phyloP scores from a whole-genome alignment of 495 filamentous ascomycete species.

The Mycothermus thermophilus region DNA sequence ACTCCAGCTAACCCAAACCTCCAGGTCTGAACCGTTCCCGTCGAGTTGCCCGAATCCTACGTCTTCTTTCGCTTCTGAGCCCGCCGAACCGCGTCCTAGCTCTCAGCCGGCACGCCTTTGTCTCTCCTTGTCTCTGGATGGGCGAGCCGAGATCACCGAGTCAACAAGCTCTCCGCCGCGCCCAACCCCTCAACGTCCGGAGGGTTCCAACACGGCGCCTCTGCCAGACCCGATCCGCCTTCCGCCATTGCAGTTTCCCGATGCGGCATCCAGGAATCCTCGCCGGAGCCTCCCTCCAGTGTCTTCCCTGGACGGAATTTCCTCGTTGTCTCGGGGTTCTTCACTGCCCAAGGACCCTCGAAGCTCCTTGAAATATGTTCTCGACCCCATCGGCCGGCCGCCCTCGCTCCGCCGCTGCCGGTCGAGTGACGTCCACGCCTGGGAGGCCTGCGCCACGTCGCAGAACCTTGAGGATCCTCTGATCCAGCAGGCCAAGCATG shows the following conservation, averaged over 20 bases:
- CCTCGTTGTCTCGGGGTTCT: not conserved
- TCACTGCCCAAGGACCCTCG: no score
- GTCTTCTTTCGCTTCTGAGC: conserved; percentile 10
- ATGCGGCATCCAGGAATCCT: not conserved
- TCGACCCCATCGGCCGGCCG: conserved; percentile 30
- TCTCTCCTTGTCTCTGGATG: conserved; percentile 65
- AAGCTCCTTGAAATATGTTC: conserved; percentile 46
- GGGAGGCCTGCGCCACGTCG: conserved; percentile 69
- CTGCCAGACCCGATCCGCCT: conserved; percentile 40
- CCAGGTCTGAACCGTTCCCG: conserved; percentile 24
- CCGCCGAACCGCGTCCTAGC: conserved; percentile 17
- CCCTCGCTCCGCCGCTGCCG: conserved; percentile 44
- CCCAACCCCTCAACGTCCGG: conserved; percentile 15
- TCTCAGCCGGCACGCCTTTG: conserved; percentile 38
- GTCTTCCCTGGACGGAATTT: not conserved
- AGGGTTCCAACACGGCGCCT: conserved; percentile 15
- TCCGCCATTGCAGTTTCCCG: conserved; percentile 26
- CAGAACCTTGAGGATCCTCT: conserved; percentile 54
- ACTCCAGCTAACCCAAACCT: not conserved
- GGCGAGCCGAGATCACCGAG: conserved; percentile 65
- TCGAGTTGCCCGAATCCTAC: conserved; percentile 21
- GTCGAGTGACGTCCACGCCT: conserved; percentile 68
- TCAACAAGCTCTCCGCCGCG: conserved; percentile 60
- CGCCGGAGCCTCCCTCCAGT: not conserved
- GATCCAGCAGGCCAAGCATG: conserved; percentile 55